Base-by-base conservation (phyloP, 2,329 filamentous ascomycete species). In the Aciculosporium take region DNA sequence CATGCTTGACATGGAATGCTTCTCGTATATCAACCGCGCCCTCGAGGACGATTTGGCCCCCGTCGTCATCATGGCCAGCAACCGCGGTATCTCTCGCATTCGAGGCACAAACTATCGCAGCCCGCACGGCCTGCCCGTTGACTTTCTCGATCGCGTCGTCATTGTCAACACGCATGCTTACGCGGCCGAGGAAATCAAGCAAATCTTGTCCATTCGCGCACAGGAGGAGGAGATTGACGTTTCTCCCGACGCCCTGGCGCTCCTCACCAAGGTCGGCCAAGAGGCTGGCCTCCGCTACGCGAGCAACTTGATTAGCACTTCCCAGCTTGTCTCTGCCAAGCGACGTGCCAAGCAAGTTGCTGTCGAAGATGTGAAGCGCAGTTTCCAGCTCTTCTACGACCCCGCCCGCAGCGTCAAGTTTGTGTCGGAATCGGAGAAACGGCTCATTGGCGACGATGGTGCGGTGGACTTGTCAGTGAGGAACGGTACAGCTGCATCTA, bases 1-100 rank as follows among this genome's bases (percentile, higher is more conserved):
- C 70, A 96, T 98, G 89, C 83, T 98, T 44, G 91, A 98, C 60
- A 95, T 96, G 49, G 91, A 98, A 64, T 96, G 89, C 68, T 98
- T 94, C 69, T 93, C 87, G 34, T 98, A 94, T 69, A 82, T 98
- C 71, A 98, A 98, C 69, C 84, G 91, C 40, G 91, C 91, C 1
- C 72, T 98, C 34, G 91, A 98, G 64, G 86, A 88, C 46, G 87
- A 96, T 54, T 74, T 98, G 25, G 87, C 91, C 1, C 91, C 91
- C 30, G 88, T 98, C 49, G 88, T 98, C 61, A 98, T 98, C 64
- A 98, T 98, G 91, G 91, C 91, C 41, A 94, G 84, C 71, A 98
- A 98, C 68, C 76, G 91, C 45, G 91, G 91, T 49, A 78, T 87
- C 61, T 84, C 91, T 29, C 81, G 82, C 51, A 95, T 98, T 56